phyloP scores from a whole-genome alignment of 306 rosid species.

The Sechiopsis laciniata region DNA sequence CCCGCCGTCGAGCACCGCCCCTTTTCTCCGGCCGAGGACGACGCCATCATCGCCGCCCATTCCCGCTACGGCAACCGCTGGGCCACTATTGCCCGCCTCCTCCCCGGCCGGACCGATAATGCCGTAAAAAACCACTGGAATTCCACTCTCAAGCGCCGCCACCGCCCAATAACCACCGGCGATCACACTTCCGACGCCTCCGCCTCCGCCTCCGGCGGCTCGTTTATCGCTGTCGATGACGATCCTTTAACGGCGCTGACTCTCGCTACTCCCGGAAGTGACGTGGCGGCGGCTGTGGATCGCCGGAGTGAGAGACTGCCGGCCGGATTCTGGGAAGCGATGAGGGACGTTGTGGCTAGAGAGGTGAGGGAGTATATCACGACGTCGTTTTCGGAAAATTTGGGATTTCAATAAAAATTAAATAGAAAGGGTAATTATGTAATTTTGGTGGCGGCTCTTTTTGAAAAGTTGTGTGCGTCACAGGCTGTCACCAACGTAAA shows the following conservation, averaged over 20 bases:
- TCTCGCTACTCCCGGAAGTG: constrained; percentile 65
- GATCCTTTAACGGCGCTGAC: constrained; percentile 89
- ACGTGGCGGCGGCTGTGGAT: not conserved
- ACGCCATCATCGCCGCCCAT: constrained; percentile 67
- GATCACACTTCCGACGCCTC: not conserved
- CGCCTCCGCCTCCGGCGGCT: not conserved
- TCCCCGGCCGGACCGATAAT: constrained; percentile 92
- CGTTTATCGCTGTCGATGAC: constrained; percentile 27
- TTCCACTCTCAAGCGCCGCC: constrained; percentile 73
- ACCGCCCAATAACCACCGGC: constrained; percentile 11
- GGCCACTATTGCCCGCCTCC: constrained; percentile 89
- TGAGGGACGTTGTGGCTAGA: constrained; percentile 76
- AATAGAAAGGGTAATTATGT: not conserved
- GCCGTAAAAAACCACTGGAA: constrained; percentile 98
- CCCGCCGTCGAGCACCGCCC: constrained; percentile 84
- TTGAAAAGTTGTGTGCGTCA: constrained; percentile 20
- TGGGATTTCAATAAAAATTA: constrained; percentile 30
- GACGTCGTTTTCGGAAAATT: constrained; percentile 51
- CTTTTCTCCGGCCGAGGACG: constrained; percentile 69
- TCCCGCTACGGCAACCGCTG: constrained; percentile 76
- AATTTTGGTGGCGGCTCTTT: not conserved
- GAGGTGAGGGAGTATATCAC: constrained; percentile 81
- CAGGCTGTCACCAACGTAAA: constrained; percentile 27
- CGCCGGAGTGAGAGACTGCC: constrained; percentile 39
- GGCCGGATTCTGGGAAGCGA: constrained; percentile 70